These are phyloP conservation scores for Raffaelea deltoideospora DNA, from an alignment of 2,329 filamentous ascomycete species.

Conservation along the genomic window DNA sequence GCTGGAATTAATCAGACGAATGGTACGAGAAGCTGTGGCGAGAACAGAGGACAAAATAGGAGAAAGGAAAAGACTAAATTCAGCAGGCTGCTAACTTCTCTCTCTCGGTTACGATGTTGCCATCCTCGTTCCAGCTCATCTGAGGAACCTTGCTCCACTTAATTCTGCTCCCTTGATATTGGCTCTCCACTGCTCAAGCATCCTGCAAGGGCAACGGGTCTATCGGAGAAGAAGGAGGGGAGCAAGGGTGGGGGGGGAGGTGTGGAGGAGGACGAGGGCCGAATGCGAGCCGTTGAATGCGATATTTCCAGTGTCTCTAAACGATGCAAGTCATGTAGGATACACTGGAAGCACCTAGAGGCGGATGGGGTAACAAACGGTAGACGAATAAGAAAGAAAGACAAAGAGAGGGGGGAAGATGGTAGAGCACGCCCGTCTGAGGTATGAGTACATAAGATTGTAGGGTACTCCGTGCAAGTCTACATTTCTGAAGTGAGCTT, in stretches of 20 bases:
- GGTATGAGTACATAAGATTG: too few species aligned
- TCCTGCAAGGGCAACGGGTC: too few species aligned
- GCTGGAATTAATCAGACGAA: too few species aligned
- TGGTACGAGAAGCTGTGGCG: too few species aligned
- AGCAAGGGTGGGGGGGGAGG: neutral
- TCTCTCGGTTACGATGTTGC: neutral
- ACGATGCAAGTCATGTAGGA: neutral
- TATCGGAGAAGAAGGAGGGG: neutral
- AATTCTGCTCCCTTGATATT: conserved; percentile 4
- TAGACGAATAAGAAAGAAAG: too few species aligned
- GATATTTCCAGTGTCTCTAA: too few species aligned
- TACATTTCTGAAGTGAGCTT: too few species aligned
- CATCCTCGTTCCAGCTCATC: neutral
- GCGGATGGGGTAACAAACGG: too few species aligned
- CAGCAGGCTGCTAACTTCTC: neutral
- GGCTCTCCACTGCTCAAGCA: conserved; percentile 1
- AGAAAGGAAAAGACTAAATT: too few species aligned
- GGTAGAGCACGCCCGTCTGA: neutral
- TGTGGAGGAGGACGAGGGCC: neutral
- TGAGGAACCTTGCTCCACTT: conserved; percentile 1
- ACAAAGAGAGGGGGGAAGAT: neutral
- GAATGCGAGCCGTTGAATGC: neutral
- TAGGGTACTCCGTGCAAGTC: too few species aligned
- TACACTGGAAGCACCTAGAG: too few species aligned
- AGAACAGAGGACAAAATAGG: too few species aligned